Conservation (phyloP, 331 rosid genomes). For the Quercus lobata region DNA sequence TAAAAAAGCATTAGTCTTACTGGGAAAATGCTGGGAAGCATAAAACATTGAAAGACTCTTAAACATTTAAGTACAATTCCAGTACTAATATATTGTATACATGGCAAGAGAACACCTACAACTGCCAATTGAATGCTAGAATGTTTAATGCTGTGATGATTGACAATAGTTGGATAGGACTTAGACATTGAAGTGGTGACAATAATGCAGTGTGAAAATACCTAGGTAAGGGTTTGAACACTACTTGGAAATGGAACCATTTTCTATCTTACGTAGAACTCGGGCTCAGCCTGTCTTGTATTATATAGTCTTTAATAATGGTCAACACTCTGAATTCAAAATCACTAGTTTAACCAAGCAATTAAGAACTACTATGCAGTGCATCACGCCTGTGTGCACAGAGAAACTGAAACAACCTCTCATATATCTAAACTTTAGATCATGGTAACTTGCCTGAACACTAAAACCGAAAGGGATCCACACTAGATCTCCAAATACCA, state of each 20-base stretch:
- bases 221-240: neutral
- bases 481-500: slow-evolving; percentile 96
- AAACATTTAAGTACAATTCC: neutral
- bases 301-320: neutral
- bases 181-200: neutral
- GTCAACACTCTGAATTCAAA: neutral
- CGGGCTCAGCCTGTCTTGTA: neutral
- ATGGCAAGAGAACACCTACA: neutral
- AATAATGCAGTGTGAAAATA: neutral
- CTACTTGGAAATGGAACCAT: neutral
- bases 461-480: slow-evolving; percentile 98
- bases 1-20: neutral
- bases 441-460: slow-evolving; percentile 61
- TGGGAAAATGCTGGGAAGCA: too few species aligned
- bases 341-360: neutral
- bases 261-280: neutral
- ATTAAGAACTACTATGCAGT: neutral
- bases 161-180: neutral
- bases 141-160: neutral
- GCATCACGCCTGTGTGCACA: neutral
- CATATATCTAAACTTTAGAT: slow-evolving; percentile 2
- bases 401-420: slow-evolving; percentile 7
- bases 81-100: neutral
- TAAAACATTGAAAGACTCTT: neutral
- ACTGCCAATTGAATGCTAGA: neutral